phyloP scores from a whole-genome alignment of 768 basidiomycete species.

The Mycena alexandri region DNA sequence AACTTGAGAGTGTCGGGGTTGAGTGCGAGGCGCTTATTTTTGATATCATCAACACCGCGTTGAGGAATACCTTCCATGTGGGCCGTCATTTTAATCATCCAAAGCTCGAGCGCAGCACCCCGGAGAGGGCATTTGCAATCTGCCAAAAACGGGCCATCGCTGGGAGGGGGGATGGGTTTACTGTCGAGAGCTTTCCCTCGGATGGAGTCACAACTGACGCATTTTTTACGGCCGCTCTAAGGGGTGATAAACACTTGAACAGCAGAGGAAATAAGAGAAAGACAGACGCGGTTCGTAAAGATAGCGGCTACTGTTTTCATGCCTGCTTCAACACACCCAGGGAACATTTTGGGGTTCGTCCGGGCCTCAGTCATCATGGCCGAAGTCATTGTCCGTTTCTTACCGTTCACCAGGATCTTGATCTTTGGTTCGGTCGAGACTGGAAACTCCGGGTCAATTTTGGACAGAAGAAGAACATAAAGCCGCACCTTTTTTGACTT shows the following conservation, averaged over 20 bases:
- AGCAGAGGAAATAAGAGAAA: not conserved
- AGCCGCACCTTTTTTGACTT: not conserved
- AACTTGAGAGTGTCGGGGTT: constrained; percentile 14
- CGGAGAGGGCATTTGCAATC: constrained; percentile 15
- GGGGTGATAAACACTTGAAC: not conserved
- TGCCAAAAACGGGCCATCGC: not conserved
- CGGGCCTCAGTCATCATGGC: not conserved
- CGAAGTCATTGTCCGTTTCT: not conserved
- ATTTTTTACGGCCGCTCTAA: not conserved
- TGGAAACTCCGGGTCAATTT: not conserved
- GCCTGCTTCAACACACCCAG: constrained; percentile 3
- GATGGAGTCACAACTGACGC: not conserved
- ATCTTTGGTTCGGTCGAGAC: not conserved
- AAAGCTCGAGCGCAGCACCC: constrained; percentile 19
- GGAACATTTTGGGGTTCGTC: not conserved
- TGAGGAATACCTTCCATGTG: not conserved
- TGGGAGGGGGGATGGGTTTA: not conserved
- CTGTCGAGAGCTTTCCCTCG: not conserved
- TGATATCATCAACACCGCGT: not conserved
- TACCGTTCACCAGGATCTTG: not conserved
- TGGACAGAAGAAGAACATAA: not conserved
- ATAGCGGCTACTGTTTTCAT: not conserved
- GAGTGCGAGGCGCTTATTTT: not conserved
- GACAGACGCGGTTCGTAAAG: not conserved
- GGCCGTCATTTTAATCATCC: constrained; percentile 13